A percentile compares a stretch with the other conserved stretches of the same genome.
Conservation (phyloP, 768 basidiomycete genomes). For the Hygrophoropsis aurantiaca region DNA sequence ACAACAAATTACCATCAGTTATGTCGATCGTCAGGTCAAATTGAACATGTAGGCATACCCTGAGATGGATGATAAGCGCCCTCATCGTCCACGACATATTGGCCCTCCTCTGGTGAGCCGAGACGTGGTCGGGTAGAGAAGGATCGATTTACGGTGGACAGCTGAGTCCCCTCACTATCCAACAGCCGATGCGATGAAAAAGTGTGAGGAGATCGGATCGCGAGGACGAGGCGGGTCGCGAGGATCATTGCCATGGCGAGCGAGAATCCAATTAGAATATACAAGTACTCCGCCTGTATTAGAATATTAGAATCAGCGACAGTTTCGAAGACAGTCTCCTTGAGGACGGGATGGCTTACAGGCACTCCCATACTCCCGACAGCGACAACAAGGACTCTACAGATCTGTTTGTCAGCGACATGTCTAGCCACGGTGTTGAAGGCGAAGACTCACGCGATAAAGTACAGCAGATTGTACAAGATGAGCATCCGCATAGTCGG, state of each 20-base stretch:
- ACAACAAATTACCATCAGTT: too few species aligned
- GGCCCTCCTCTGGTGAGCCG: too few species aligned
- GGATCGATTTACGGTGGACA: too few species aligned
- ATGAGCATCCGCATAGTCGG: neutral
- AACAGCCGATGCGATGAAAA: too few species aligned
- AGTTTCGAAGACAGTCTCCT: neutral
- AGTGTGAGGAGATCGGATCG: neutral
- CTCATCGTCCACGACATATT: too few species aligned
- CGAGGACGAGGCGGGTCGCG: neutral
- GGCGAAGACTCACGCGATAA: neutral
- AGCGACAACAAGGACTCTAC: neutral
- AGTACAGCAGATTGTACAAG: constrained; percentile 3
- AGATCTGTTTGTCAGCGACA: neutral
- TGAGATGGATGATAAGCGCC: too few species aligned
- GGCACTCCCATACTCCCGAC: neutral
- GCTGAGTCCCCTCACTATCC: too few species aligned
- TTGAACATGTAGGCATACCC: too few species aligned
- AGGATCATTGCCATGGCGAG: neutral
- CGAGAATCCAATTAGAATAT: neutral
- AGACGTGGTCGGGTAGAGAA: too few species aligned
- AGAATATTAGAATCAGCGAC: too few species aligned
- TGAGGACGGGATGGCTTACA: neutral
- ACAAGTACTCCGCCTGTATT: neutral
- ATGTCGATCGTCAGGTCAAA: too few species aligned
- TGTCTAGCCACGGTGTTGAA: neutral